These are phyloP conservation scores for Suaeda aralocaspica DNA, from an alignment of 148 eudicot genomes.

Conservation along the genomic window DNA sequence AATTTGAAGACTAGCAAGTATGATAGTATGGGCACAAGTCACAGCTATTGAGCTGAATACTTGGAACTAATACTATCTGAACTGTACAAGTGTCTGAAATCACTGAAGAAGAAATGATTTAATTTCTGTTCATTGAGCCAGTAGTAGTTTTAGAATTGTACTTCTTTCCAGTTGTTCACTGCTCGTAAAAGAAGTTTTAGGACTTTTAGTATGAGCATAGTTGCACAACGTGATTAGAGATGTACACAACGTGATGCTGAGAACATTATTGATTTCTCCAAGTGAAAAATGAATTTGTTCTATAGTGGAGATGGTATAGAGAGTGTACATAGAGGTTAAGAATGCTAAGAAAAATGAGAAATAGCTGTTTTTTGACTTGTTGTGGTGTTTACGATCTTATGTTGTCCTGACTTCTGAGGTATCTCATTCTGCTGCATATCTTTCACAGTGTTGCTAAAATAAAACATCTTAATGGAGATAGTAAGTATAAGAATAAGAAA, in stretches of 20 bases:
- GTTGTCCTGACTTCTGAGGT: not conserved
- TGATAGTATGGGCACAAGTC: not conserved
- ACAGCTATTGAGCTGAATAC: slow-evolving; percentile 1
- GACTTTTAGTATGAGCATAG: not conserved
- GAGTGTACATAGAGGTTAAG: not conserved
- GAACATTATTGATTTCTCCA: not conserved
- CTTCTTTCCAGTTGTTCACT: not conserved
- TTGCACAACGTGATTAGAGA: not conserved
- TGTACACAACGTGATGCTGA: not conserved
- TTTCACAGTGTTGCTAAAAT: not conserved
- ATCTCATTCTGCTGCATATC: not conserved
- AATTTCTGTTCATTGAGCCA: not conserved
- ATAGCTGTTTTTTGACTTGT: not conserved
- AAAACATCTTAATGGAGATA: not conserved
- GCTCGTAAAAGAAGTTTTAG: not conserved
- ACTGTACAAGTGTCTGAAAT: not conserved
- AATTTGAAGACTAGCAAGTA: too few relatives aligned
- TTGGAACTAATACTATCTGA: not conserved
- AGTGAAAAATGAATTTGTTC: not conserved
- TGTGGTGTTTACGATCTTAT: not conserved
- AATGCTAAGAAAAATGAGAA: not conserved
- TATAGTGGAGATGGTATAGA: not conserved
- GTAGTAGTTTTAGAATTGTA: not conserved
- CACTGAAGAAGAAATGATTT: not conserved
- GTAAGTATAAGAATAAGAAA: too few relatives aligned